Percentiles rank a stretch among this genome's conserved stretches.
Evolutionary conservation across 768 basidiomycete species (phyloP).

Genomic region (Terana coerulea): DNA sequence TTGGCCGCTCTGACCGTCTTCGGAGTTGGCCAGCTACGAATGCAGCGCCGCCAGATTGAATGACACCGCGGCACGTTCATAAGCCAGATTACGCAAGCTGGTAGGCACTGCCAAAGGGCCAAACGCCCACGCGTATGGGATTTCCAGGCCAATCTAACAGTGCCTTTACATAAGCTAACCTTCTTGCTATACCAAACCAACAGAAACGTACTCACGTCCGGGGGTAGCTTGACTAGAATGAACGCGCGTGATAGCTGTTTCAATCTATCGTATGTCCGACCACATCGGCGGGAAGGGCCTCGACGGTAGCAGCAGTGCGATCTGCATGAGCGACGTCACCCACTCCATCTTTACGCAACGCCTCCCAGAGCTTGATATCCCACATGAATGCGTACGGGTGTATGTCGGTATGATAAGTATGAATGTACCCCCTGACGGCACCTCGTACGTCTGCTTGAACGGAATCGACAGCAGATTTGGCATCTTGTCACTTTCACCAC

Average conservation of each 20-base stretch:
- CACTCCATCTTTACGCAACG: conserved; percentile 55
- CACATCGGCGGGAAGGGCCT: too few relatives aligned
- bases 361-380: conserved; percentile 72
- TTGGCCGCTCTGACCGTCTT: conserved; percentile 65
- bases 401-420: conserved; percentile 53
- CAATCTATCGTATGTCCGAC: too few relatives aligned
- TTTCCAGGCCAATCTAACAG: conserved; percentile 60
- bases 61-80: conserved; percentile 72
- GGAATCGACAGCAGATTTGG: conserved; percentile 75
- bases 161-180: conserved; percentile 1
- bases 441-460: conserved; percentile 62
- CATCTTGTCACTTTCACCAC: too few relatives aligned
- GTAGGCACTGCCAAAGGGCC: conserved; percentile 51
- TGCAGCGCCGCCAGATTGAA: conserved; percentile 87
- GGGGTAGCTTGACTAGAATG: conserved; percentile 79
- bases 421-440: conserved; percentile 66
- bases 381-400: conserved; percentile 83
- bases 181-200: conserved; percentile 1
- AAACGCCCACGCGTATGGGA: conserved; percentile 75
- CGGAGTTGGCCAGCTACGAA: conserved; percentile 68
- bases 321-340: conserved; percentile 52
- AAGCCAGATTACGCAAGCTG: conserved; percentile 65
- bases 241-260: conserved; percentile 92
- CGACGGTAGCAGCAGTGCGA: too few relatives aligned
- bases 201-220: conserved; percentile 50